Base-by-base conservation (phyloP, 2,329 filamentous ascomycete species). In the Beauveria sp. region DNA sequence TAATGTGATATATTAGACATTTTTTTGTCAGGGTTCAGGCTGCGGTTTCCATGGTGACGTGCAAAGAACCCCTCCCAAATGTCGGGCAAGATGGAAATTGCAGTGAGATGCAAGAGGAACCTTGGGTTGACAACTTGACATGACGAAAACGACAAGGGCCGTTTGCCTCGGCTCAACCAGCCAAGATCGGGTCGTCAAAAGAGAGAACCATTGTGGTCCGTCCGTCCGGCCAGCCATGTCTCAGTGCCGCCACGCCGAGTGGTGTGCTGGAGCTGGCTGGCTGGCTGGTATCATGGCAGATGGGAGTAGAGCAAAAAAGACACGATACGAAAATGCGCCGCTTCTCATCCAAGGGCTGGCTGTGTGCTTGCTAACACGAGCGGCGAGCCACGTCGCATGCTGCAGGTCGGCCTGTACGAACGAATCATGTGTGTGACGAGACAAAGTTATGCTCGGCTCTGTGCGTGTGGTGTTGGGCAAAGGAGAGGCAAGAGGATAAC, bases 301-400 rank as follows among this genome's bases (percentile, higher is more conserved):
- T 8, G 28, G 47, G 47, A 18, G n/a, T 14, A 28, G 26, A 28
- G 51, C 40, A 30, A n/a, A 20, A 20, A 47, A 12, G 18, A 40
- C 12, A 18, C 5, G 22, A 54, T 42, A 42, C 28, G 20, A 16
- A 10, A 28, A 53, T 38, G 14, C 28, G 50, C 58, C 30, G 26
- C 40, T 38, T 10, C 9, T 58, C 30, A 40, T 14, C 24, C 45
- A 12, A 34, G 30, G 12, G 46, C 40, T 16, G 45, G 46, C 12
- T 38, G 12, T 38, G 12, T 38, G 34, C 12, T 38, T 38, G 34
- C 34, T 38, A 6, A 38, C 34, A 38, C 12, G 34, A 38, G 34
- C 5, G 34, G 34, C 34, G 34, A 58, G 58, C 58, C 58, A 61
- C 58, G 58, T 61, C 24, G 58, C 58, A 53, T 61, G 50, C 46